Base-by-base conservation (phyloP, 768 basidiomycete species). In the Mycena galopus region DNA sequence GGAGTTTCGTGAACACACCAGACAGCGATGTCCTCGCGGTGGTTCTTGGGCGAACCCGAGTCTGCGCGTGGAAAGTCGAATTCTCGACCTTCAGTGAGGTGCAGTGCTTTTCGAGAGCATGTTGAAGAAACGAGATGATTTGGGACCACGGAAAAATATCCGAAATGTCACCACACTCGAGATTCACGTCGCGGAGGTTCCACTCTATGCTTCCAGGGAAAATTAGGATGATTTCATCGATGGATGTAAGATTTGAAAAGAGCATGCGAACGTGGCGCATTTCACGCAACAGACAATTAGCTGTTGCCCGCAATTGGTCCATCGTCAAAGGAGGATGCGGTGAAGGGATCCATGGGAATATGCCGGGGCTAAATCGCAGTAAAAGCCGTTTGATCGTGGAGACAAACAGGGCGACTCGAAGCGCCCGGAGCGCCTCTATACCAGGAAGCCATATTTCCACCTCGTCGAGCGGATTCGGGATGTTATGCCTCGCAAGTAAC, bases 141-240 rank as follows among this genome's bases (percentile, higher is more conserved):
- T 29, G 37, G 35, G 37, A 25, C 67, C 67, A 68, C 16, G 58
- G 23, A 19, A 68, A 61, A 4, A 61, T 12, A 39, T 61, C 67
- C 27, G 56, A 30, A 10, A 23, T 61, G 17, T 50, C 50, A 55
- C 67, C 50, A 23, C 50, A 51, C 33, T 67, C 67, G 47, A 67
- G 58, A 42, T 61, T 68, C 27, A 61, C 29, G 35, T 68, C 67
- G 50, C 59, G 67, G 21, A 68, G 35, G 47, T 68, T 68, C 67
- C 67, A 68, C 50, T 68, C 59, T 1, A 68, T 47, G 57, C 67
- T 68, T 5, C 67, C 67, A 1, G 67, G 67, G 16, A 68, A 30
- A 8, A 61, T 42, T 3, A 68, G 59, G 35, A 35, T 68, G 29
- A 68, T 68, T n/a, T 68, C 59, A 4, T 32, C 59, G 10, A 68